phyloP scores from a whole-genome alignment of 2,329 filamentous ascomycete genomes.

The Alternaria sp. region DNA sequence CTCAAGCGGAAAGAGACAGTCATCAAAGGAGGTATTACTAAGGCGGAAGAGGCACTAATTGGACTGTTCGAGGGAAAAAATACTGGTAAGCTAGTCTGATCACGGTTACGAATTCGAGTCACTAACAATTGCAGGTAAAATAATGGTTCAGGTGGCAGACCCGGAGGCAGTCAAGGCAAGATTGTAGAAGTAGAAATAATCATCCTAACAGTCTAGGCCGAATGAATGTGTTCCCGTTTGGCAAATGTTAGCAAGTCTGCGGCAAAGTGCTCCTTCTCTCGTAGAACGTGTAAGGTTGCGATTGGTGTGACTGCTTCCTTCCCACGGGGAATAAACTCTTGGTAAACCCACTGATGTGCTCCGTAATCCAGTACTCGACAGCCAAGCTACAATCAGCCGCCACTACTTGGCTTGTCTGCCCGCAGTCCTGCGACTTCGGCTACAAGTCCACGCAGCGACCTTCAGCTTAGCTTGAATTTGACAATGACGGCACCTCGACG shows the following conservation, averaged over 20 bases:
- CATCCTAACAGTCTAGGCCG: background rate
- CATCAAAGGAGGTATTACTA: constrained; percentile 71
- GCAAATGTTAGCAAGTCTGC: background rate
- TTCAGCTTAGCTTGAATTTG: background rate
- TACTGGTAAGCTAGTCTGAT: constrained; percentile 64
- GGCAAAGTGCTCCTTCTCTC: background rate
- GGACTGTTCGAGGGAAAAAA: constrained; percentile 74
- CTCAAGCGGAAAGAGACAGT: constrained; percentile 76
- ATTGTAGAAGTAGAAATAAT: constrained; percentile 30
- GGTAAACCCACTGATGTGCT: too few relatives aligned
- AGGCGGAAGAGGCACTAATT: constrained; percentile 69
- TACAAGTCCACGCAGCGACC: background rate
- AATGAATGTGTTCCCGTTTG: background rate
- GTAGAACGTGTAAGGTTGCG: background rate
- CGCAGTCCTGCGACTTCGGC: background rate
- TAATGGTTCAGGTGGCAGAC: constrained; percentile 52
- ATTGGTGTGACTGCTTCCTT: background rate
- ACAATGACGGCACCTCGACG: background rate
- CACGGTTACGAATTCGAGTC: background rate
- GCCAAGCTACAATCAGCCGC: background rate
- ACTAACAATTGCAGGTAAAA: constrained; percentile 63
- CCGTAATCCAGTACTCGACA: background rate
- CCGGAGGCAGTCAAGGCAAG: constrained; percentile 52
- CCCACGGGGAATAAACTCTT: background rate
- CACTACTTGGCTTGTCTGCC: too few relatives aligned